Percentiles rank a stretch among this genome's conserved stretches.
These are phyloP conservation scores for Globisporangium paddicum DNA, from an alignment of 352 stramenopile genomes.

Conservation along the genomic window DNA sequence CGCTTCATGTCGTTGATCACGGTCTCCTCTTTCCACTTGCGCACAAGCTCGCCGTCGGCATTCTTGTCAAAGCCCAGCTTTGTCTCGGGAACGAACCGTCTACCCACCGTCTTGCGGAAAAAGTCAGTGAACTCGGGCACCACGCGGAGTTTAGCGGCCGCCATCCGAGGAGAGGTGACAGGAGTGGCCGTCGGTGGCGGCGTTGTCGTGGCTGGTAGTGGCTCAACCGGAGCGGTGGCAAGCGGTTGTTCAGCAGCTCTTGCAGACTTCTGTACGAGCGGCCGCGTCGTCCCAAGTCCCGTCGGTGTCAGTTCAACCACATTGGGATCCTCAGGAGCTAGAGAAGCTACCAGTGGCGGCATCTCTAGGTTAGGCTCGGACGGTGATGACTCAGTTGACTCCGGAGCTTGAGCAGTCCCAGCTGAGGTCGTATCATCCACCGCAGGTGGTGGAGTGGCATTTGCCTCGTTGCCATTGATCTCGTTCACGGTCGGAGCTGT, in stretches of 20 bases:
- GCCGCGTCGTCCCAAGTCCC: conserved; percentile 1
- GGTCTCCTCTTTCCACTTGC: conserved; percentile 58
- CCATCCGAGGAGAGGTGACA: neutral
- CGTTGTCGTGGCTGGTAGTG: neutral
- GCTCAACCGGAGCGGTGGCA: neutral
- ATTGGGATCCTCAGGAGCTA: neutral
- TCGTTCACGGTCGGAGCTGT: neutral
- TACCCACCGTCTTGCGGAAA: conserved; percentile 54
- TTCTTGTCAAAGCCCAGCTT: conserved; percentile 61
- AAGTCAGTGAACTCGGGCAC: conserved; percentile 68
- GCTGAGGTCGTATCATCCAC: neutral
- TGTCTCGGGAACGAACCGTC: conserved; percentile 37
- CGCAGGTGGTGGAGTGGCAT: neutral
- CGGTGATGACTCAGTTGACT: neutral
- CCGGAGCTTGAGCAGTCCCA: neutral
- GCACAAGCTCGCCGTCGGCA: conserved; percentile 42
- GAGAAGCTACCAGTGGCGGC: neutral
- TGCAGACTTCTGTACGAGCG: conserved; percentile 1
- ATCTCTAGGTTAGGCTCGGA: neutral
- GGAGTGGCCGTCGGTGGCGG: neutral
- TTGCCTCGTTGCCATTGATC: neutral
- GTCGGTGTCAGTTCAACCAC: neutral
- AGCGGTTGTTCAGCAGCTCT: neutral
- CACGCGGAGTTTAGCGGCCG: conserved; percentile 2
- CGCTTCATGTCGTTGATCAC: conserved; percentile 37